Base-by-base conservation (phyloP, 495 filamentous ascomycete species). In the Platismatia glauca region DNA sequence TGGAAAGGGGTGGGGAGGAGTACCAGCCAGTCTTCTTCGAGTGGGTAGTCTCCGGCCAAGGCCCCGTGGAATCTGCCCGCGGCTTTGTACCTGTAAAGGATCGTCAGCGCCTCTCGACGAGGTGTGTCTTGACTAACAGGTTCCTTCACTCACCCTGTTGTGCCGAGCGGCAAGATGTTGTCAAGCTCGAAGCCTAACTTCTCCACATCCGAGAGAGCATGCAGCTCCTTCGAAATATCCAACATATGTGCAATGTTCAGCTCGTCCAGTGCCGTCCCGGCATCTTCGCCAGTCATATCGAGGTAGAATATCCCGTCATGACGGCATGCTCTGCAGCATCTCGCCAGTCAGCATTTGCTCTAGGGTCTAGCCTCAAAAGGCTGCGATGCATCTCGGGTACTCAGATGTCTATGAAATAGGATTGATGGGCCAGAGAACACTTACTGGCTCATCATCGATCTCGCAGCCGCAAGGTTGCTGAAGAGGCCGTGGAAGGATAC, bases 261-360 rank as follows among this genome's bases (percentile, higher is more conserved):
- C 16, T 53, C 50, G 6, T n/a, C 16, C 16, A 33, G 29, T 7
- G 50, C 16, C 7, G 7, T 53, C 16, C 8, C 9, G 4, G 50
- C 50, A 20, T 53, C 50, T 33, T 53, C 13, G 6, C 50, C 50
- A 8, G 50, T 53, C 50, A 53, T 53, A 34, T 53, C 50, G 2
- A 53, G 50, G 29, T 53, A 53, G 29, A 53, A 53, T n/a, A 53
- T n/a, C 7, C 50, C 50, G 50, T 53, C 50, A 53, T 53, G 50
- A 29, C 50, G 50, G 33, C 50, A 53, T 9, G 50, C 50, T 34
- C 50, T 53, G 16, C 27, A 33, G 29, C 7, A 20, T 18, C 8
- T 53, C 29, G 18, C 13, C 50, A 20, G 16, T 53, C 7, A 33
- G 29, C 15, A 16, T 6, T 6, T 15, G 15, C 2, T 16, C 27